A percentile compares a stretch with the other conserved stretches of the same genome.
Conservation (phyloP, 1,284 basidiomycete genomes). For the Malassezia slooffiae region DNA sequence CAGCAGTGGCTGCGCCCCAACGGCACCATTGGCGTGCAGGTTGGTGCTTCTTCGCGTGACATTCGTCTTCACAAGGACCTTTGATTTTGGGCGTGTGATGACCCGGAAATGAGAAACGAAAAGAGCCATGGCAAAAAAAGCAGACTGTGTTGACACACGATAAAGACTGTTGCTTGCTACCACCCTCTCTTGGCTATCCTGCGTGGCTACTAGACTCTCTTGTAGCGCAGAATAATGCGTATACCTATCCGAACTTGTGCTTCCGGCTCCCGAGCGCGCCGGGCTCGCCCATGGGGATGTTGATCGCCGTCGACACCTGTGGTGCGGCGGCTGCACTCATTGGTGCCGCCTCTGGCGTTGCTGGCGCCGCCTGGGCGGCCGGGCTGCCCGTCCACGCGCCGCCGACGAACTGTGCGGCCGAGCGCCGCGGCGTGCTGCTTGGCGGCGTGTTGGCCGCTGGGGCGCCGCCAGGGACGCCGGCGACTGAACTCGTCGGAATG, state of each 20-base stretch:
- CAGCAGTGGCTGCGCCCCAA: slow-evolving; percentile 27
- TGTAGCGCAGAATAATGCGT: too few species aligned
- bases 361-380: neutral
- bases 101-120: too few species aligned
- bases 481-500: too few species aligned
- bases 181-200: too few species aligned
- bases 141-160: too few species aligned
- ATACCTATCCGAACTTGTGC: too few species aligned
- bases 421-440: slow-evolving; percentile 2
- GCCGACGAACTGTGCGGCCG: slow-evolving; percentile 14
- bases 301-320: slow-evolving; percentile 7
- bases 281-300: slow-evolving; percentile 6
- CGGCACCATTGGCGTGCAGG: slow-evolving; percentile 20
- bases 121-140: too few species aligned
- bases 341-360: neutral
- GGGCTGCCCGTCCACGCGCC: slow-evolving; percentile 11
- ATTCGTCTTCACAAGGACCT: slow-evolving; percentile 17
- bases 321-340: neutral
- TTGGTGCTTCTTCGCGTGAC: slow-evolving; percentile 30
- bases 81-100: too few species aligned
- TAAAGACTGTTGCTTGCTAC: too few species aligned
- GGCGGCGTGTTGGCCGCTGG: too few species aligned
- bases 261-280: neutral
- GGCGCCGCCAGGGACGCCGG: too few species aligned
- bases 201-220: too few species aligned